Percentiles rank a stretch among this genome's conserved stretches.
Evolutionary conservation across 495 filamentous ascomycete genomes (phyloP).

Genomic region (Jackrogersella minutella): DNA sequence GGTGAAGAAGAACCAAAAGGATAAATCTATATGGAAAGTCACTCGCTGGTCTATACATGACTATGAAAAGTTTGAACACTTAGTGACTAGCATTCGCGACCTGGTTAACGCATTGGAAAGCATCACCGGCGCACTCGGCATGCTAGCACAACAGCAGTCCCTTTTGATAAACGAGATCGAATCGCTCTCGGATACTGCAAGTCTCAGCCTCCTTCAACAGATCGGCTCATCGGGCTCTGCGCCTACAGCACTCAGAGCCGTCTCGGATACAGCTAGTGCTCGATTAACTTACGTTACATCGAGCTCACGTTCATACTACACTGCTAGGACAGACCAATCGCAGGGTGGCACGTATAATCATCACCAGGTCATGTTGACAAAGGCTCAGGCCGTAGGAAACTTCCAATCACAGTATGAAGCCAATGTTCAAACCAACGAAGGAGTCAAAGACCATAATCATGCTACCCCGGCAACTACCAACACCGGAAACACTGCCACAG

Average conservation of each 20-base stretch:
- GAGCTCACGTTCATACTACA: constrained; percentile 1
- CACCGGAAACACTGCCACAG: not conserved
- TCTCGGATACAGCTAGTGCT: constrained; percentile 4
- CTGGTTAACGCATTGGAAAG: constrained; percentile 1
- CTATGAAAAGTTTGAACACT: not conserved
- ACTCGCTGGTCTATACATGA: constrained; percentile 6
- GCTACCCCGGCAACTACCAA: not conserved
- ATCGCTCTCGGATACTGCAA: not conserved
- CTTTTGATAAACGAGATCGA: not conserved
- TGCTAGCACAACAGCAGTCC: constrained; percentile 1
- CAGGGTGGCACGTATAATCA: not conserved
- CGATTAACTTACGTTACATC: constrained; percentile 2
- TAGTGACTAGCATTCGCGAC: constrained; percentile 3
- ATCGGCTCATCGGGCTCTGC: not conserved
- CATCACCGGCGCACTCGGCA: not conserved
- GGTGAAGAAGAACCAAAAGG: not conserved
- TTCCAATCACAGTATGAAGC: not conserved
- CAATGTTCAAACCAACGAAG: not conserved
- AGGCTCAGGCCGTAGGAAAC: not conserved
- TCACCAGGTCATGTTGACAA: not conserved
- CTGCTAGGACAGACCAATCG: constrained; percentile 3
- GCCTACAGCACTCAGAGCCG: not conserved
- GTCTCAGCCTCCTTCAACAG: not conserved
- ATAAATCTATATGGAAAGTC: constrained; percentile 2
- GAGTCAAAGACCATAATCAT: too few relatives aligned